Conservation (phyloP, 805 yeast species). For the Geotrichum ghanense region DNA sequence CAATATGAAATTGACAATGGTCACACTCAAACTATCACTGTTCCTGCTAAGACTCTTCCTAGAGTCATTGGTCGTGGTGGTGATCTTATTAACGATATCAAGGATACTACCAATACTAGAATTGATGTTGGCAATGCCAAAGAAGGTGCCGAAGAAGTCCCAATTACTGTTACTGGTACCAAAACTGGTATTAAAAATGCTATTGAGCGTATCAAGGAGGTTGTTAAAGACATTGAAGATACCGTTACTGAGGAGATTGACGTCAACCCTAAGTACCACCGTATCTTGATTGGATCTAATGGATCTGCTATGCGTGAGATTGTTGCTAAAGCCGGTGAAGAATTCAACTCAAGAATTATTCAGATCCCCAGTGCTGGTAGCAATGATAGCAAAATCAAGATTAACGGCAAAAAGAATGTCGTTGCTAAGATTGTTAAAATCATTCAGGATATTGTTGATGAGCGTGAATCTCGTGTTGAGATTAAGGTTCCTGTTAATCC, state of each 20-base stretch:
- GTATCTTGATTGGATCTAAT: conserved; percentile 64
- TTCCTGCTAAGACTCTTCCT: conserved; percentile 68
- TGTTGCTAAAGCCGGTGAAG: conserved; percentile 49
- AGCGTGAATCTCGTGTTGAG: conserved; percentile 35
- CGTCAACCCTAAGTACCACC: conserved; percentile 66
- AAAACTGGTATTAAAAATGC: conserved; percentile 67
- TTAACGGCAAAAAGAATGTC: conserved; percentile 63
- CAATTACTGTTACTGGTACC: conserved; percentile 67
- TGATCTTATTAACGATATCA: conserved; percentile 68
- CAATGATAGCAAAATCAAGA: conserved; percentile 36
- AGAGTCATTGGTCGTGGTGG: conserved; percentile 86
- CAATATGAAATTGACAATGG: conserved; percentile 85
- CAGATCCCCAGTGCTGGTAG: conserved; percentile 62
- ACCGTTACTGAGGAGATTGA: conserved; percentile 43
- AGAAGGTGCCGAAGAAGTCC: conserved; percentile 38
- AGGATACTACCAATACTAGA: conserved; percentile 48
- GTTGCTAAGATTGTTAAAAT: conserved; percentile 58
- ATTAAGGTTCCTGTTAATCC: conserved; percentile 37
- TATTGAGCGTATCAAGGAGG: conserved; percentile 43
- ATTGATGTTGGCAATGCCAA: conserved; percentile 38
- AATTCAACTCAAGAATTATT: conserved; percentile 36
- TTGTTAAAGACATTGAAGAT: conserved; percentile 58
- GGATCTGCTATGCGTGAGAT: conserved; percentile 68
- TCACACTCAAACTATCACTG: conserved; percentile 44
- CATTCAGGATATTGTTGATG: conserved; percentile 50